Evolutionary conservation across 306 rosid genomes (phyloP).

Genomic region (Cicer pinnatifidum): DNA sequence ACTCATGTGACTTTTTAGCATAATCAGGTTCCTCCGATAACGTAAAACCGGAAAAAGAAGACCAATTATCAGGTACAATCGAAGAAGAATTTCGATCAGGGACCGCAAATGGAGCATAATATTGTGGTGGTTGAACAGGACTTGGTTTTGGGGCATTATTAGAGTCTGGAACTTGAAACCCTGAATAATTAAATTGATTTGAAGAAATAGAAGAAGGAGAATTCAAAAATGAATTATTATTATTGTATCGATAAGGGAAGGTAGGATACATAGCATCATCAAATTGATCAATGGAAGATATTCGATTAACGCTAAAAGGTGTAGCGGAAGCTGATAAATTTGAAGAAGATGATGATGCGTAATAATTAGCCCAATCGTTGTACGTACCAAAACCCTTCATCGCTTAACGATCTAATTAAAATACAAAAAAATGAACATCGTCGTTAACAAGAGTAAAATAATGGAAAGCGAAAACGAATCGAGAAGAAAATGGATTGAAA

Average conservation of each 20-base stretch:
- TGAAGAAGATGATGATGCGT: constrained; percentile 58
- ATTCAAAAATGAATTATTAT: no score
- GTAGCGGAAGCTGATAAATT: constrained; percentile 80
- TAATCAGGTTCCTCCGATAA: constrained; percentile 47
- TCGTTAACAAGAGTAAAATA: background rate
- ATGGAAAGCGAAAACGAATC: background rate
- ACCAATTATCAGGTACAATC: constrained; percentile 55
- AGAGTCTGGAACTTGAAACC: background rate
- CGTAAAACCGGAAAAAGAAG: constrained; percentile 45
- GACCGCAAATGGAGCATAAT: constrained; percentile 52
- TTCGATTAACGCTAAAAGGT: constrained; percentile 73
- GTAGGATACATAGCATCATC: constrained; percentile 39
- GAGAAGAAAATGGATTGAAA: background rate
- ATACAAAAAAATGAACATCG: background rate
- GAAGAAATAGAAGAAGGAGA: background rate
- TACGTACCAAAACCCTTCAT: constrained; percentile 66
- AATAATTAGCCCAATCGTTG: constrained; percentile 54
- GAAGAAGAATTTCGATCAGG: constrained; percentile 43
- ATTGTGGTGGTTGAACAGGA: constrained; percentile 55
- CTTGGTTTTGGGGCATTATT: constrained; percentile 44
- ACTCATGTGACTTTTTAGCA: constrained; percentile 44
- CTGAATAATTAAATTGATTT: background rate
- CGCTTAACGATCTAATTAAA: constrained; percentile 43
- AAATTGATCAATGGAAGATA: constrained; percentile 52
- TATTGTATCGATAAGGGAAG: constrained; percentile 40